Conservation (phyloP, 208 protist genomes). For the Vickermania spadyakhi region DNA sequence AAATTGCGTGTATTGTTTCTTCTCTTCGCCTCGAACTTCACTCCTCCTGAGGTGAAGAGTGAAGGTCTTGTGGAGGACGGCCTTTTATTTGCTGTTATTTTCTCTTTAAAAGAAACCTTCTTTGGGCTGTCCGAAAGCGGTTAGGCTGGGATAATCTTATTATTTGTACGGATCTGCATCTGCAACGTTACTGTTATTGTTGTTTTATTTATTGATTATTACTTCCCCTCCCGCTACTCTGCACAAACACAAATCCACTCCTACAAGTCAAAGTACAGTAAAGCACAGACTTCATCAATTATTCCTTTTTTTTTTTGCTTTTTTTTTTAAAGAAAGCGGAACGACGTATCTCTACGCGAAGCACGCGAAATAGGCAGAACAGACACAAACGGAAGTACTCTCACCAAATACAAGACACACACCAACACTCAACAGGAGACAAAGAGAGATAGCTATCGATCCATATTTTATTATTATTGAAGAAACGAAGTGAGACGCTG, state of each 20-base stretch:
- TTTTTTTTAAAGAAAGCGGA: neutral
- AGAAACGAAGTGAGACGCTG: neutral
- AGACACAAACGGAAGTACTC: neutral
- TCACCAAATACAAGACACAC: neutral
- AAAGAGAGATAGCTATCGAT: neutral
- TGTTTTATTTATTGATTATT: conserved; percentile 1
- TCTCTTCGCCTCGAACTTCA: too few relatives aligned
- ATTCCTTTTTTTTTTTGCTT: neutral
- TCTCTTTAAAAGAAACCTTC: too few relatives aligned
- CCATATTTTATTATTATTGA: neutral
- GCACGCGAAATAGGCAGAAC: neutral
- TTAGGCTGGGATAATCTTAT: too few relatives aligned
- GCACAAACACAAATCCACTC: neutral
- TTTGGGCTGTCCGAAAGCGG: too few relatives aligned
- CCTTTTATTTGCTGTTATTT: too few relatives aligned
- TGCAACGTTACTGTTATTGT: too few relatives aligned
- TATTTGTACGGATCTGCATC: too few relatives aligned
- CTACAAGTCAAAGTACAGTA: neutral
- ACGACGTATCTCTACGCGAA: too few relatives aligned
- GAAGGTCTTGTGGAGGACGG: too few relatives aligned
- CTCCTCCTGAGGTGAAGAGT: too few relatives aligned
- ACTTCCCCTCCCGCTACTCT: neutral
- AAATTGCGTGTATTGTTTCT: neutral
- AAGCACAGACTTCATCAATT: neutral
- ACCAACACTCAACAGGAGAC: neutral